Percentiles rank a stretch among this genome's conserved stretches.
Conservation (phyloP, 2,329 filamentous ascomycete genomes). For the Ascosphaera aggregata region DNA sequence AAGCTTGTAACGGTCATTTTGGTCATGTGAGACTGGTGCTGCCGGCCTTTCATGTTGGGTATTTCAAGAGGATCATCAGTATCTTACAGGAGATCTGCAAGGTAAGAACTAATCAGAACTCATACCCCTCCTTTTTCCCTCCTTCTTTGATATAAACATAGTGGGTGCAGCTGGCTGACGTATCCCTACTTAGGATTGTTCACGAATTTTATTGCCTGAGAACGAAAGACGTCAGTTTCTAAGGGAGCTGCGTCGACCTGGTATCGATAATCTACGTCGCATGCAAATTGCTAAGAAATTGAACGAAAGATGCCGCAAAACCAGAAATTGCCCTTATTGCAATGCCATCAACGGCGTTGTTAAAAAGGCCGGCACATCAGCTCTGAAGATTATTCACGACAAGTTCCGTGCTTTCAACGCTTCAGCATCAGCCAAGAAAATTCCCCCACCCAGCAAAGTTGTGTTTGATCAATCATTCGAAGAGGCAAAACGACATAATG, state of each 20-base stretch:
- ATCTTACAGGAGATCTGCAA: not conserved
- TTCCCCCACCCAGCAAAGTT: slow-evolving; percentile 57
- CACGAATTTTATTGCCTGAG: slow-evolving; percentile 85
- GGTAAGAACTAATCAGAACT: slow-evolving; percentile 7
- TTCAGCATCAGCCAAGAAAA: slow-evolving; percentile 68
- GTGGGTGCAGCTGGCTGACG: slow-evolving; percentile 94
- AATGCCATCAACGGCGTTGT: slow-evolving; percentile 70
- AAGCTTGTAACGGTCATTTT: slow-evolving; percentile 87
- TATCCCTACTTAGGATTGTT: too few species aligned
- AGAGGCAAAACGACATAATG: slow-evolving; percentile 85
- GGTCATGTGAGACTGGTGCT: slow-evolving; percentile 95
- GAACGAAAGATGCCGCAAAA: slow-evolving; percentile 73
- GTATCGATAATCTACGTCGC: slow-evolving; percentile 67
- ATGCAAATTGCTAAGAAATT: slow-evolving; percentile 72
- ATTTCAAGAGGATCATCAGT: not conserved
- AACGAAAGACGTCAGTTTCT: slow-evolving; percentile 53
- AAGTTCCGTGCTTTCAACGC: slow-evolving; percentile 75
- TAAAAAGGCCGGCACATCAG: slow-evolving; percentile 55
- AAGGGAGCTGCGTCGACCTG: slow-evolving; percentile 56
- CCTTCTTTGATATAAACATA: slow-evolving; percentile 99
- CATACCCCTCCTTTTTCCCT: slow-evolving; percentile 16
- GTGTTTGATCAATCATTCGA: slow-evolving; percentile 70
- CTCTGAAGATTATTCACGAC: slow-evolving; percentile 87
- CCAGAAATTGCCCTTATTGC: slow-evolving; percentile 61
- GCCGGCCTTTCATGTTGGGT: slow-evolving; percentile 68